Conservation (phyloP, 139 green algal genomes). For the Haematococcus lacustris region DNA sequence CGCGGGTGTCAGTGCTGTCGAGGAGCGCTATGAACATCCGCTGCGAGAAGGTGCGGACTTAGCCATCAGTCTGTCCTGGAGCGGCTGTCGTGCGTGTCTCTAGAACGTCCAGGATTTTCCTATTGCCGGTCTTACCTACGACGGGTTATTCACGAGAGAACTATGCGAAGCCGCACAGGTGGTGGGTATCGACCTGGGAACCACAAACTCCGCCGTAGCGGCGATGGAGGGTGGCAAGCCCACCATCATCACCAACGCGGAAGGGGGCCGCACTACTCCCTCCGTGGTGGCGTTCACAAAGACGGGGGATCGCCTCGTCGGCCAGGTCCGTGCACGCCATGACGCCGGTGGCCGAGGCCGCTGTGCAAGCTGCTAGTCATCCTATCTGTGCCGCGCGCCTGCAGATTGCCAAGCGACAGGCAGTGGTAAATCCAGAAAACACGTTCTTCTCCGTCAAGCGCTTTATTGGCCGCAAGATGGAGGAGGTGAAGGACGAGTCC, state of each 20-base stretch:
- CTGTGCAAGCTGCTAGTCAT: neutral
- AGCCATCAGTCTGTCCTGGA: neutral
- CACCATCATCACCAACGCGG: conserved; percentile 97
- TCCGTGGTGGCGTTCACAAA: conserved; percentile 97
- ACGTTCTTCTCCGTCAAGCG: conserved; percentile 99
- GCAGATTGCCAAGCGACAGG: conserved; percentile 98
- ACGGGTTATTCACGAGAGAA: neutral
- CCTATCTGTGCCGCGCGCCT: neutral
- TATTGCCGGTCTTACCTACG: neutral
- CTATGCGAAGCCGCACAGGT: conserved; percentile 25
- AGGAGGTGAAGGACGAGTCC: conserved; percentile 84
- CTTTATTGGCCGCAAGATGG: conserved; percentile 93
- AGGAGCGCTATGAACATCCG: neutral
- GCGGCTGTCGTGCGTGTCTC: too few relatives aligned
- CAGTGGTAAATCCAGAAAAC: conserved; percentile 97
- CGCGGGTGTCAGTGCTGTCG: neutral
- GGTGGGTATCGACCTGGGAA: conserved; percentile 86
- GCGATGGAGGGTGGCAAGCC: conserved; percentile 89
- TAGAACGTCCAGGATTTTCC: neutral
- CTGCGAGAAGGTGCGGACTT: neutral
- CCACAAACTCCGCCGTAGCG: conserved; percentile 91
- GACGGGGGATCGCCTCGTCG: conserved; percentile 89
- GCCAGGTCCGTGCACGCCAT: conserved; percentile 55
- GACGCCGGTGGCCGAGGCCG: too few relatives aligned
- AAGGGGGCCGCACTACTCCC: conserved; percentile 93